These are phyloP conservation scores for Pseudomassariella vexata DNA, from an alignment of 2,329 filamentous ascomycete species.

Conservation along the genomic window DNA sequence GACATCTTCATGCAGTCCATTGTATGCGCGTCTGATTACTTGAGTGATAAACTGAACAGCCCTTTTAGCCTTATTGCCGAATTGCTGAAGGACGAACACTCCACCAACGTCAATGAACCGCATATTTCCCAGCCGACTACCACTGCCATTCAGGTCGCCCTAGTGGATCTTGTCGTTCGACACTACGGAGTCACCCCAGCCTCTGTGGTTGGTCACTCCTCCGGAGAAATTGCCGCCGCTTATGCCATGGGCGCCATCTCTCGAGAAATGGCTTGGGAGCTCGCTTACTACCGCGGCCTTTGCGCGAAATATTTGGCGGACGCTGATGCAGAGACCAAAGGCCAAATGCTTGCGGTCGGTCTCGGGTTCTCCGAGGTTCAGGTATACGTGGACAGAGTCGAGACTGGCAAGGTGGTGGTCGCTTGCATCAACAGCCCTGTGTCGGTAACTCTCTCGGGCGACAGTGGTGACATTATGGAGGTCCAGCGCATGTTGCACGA, in stretches of 20 bases:
- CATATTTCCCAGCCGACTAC: slow-evolving; percentile 24
- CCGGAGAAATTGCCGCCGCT: slow-evolving; percentile 27
- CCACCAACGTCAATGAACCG: slow-evolving; percentile 25
- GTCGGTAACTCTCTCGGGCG: slow-evolving; percentile 17
- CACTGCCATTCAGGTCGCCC: slow-evolving; percentile 23
- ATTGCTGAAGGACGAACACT: slow-evolving; percentile 19
- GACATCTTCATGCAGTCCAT: slow-evolving; percentile 20
- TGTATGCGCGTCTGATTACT: slow-evolving; percentile 19
- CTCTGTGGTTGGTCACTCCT: slow-evolving; percentile 26
- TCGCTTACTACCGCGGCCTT: slow-evolving; percentile 16
- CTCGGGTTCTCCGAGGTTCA: slow-evolving; percentile 7
- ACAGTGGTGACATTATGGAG: slow-evolving; percentile 11
- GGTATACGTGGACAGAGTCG: slow-evolving; percentile 9
- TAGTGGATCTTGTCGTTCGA: slow-evolving; percentile 21
- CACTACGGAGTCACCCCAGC: slow-evolving; percentile 16
- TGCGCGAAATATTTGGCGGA: slow-evolving; percentile 8
- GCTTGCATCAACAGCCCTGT: slow-evolving; percentile 18
- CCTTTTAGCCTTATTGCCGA: slow-evolving; percentile 25
- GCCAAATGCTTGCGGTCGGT: slow-evolving; percentile 17
- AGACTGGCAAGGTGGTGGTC: slow-evolving; percentile 8
- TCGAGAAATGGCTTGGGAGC: slow-evolving; percentile 15
- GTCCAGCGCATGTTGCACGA: slow-evolving; percentile 9
- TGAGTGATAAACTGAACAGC: slow-evolving; percentile 14
- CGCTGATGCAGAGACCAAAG: slow-evolving; percentile 1
- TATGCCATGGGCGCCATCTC: slow-evolving; percentile 21